These are phyloP conservation scores for Colletotrichum aenigma DNA, from an alignment of 2,329 filamentous ascomycete genomes.

Conservation along the genomic window DNA sequence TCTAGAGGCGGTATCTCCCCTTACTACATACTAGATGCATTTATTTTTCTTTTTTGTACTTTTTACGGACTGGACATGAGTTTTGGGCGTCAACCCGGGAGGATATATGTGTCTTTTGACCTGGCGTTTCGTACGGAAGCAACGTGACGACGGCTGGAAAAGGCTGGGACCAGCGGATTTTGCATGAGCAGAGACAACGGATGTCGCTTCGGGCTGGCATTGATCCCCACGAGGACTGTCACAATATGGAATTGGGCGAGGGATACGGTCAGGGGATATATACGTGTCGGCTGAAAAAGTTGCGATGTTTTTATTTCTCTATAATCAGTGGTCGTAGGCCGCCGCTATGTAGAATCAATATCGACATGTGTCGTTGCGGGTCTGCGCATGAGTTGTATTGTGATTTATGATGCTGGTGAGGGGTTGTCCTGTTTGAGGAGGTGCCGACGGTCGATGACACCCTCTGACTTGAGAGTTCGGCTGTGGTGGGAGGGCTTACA, in stretches of 20 bases:
- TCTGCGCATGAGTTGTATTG: not conserved
- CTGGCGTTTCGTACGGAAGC: conserved; percentile 9
- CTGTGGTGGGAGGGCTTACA: not conserved
- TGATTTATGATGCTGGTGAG: not conserved
- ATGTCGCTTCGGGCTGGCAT: not conserved
- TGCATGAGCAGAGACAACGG: conserved; percentile 1
- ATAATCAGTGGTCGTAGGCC: not conserved
- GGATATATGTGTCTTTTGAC: not conserved
- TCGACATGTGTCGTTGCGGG: not conserved
- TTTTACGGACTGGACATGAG: conserved; percentile 1
- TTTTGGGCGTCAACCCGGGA: not conserved
- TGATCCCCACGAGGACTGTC: not conserved
- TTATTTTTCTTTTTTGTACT: not conserved
- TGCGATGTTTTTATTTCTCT: not conserved
- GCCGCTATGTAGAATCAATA: conserved; percentile 16
- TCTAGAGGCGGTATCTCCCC: not conserved
- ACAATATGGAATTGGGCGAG: not conserved
- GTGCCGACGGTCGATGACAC: not conserved
- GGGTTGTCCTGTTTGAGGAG: not conserved
- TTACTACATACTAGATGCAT: conserved; percentile 4
- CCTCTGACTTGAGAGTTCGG: not conserved
- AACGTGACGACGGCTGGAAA: conserved; percentile 15
- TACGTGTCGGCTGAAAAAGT: conserved; percentile 3
- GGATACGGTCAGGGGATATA: not conserved
- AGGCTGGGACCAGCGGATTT: conserved; percentile 14